phyloP scores from a whole-genome alignment of 2,329 filamentous ascomycete species.

The Stachybotrys elegans region DNA sequence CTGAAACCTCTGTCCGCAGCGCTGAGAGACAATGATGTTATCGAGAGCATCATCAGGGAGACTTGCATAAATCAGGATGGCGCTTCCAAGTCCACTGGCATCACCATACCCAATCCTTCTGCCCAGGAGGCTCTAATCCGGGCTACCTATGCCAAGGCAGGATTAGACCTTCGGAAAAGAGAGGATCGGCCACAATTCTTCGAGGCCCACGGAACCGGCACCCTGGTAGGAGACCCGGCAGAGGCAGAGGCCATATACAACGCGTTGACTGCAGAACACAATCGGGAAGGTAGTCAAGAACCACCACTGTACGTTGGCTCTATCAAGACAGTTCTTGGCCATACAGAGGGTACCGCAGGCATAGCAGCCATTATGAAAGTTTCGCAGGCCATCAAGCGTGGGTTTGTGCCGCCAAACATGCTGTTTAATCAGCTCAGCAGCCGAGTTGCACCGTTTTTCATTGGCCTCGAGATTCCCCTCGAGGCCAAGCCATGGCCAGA shows the following conservation, averaged over 20 bases:
- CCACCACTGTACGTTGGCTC: not conserved
- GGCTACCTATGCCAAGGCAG: constrained; percentile 29
- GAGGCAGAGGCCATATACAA: constrained; percentile 31
- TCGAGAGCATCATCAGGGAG: constrained; percentile 28
- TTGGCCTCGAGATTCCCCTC: not conserved
- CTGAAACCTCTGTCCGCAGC: constrained; percentile 35
- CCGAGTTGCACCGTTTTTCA: not conserved
- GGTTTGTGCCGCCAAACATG: not conserved
- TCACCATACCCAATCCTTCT: constrained; percentile 25
- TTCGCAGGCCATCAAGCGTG: not conserved
- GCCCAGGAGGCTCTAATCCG: constrained; percentile 35
- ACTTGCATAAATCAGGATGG: constrained; percentile 34
- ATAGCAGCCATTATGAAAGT: not conserved
- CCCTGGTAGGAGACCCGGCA: constrained; percentile 40
- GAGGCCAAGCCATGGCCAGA: not conserved
- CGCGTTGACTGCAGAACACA: constrained; percentile 25
- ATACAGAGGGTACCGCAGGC: constrained; percentile 1
- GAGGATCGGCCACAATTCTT: constrained; percentile 35
- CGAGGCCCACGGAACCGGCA: constrained; percentile 40
- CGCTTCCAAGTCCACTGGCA: constrained; percentile 31
- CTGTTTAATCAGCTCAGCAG: not conserved
- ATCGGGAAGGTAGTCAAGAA: not conserved
- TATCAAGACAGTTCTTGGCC: not conserved
- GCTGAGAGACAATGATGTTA: constrained; percentile 28
- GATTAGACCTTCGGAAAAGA: constrained; percentile 23